phyloP scores from a whole-genome alignment of 2,329 filamentous ascomycete species.

The Juglanconis juglandina region DNA sequence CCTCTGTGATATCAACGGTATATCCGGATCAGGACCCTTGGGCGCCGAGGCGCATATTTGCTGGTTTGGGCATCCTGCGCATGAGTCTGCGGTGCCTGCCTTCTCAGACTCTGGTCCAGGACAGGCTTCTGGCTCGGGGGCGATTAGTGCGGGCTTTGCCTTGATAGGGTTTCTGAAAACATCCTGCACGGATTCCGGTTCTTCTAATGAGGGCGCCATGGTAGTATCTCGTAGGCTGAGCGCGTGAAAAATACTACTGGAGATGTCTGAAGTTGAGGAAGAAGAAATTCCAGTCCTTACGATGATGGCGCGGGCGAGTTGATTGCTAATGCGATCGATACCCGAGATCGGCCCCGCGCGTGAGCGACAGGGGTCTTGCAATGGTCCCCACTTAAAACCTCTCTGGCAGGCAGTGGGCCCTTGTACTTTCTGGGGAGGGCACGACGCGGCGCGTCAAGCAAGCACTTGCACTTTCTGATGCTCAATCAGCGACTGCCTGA shows the following conservation, averaged over 20 bases:
- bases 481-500: background rate
- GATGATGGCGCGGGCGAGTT: background rate
- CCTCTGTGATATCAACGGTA: conserved; percentile 80
- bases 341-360: conserved; percentile 13
- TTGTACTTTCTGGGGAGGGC: conserved; percentile 13
- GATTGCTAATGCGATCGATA: conserved; percentile 18
- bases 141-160: conserved; percentile 78
- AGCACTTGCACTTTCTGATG: background rate
- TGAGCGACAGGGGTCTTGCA: background rate
- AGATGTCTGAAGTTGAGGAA: background rate
- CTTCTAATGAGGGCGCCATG: conserved; percentile 82
- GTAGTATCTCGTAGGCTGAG: conserved; percentile 2
- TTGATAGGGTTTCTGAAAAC: conserved; percentile 75
- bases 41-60: conserved; percentile 89
- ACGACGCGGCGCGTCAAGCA: conserved; percentile 17
- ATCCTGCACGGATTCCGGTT: conserved; percentile 62
- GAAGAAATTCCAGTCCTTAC: background rate
- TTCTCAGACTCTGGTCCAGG: conserved; percentile 80
- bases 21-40: conserved; percentile 93
- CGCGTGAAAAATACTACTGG: background rate
- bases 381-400: too few relatives aligned
- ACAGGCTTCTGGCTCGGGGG: conserved; percentile 95
- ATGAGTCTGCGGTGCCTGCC: conserved; percentile 73
- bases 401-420: conserved; percentile 4
- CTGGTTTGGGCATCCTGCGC: conserved; percentile 94